Percentiles rank a stretch among this genome's conserved stretches.
These are phyloP conservation scores for Sarcocystis neurona DNA, from an alignment of 169 alveolate species.

Conservation along the genomic window DNA sequence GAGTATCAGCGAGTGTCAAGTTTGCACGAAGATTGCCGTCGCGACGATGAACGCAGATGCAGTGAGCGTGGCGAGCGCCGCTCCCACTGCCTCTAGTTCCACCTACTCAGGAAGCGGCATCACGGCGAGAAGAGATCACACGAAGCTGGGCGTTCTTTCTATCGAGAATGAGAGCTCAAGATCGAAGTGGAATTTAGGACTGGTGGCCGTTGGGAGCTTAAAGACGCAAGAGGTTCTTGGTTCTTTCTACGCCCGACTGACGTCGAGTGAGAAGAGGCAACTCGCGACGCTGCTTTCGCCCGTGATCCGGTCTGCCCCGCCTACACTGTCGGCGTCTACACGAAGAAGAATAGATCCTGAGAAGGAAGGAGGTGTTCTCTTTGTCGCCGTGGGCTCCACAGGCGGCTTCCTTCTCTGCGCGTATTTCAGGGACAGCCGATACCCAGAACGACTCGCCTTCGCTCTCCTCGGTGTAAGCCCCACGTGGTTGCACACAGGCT, in stretches of 20 bases:
- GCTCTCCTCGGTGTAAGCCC: conserved; percentile 3
- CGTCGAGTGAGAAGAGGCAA: conserved; percentile 2
- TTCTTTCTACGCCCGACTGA: conserved; percentile 8
- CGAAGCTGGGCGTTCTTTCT: no score
- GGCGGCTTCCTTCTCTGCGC: background rate
- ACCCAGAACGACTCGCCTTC: conserved; percentile 22
- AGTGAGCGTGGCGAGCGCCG: no score
- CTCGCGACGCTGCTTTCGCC: background rate
- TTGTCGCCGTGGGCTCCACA: background rate
- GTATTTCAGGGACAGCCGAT: background rate
- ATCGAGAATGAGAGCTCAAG: no score
- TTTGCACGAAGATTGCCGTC: no score
- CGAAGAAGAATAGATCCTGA: background rate
- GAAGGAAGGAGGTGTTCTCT: conserved; percentile 4
- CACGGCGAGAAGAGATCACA: no score
- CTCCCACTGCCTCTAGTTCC: no score
- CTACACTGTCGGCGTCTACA: background rate
- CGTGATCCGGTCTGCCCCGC: background rate
- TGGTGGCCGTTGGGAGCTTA: conserved; percentile 21
- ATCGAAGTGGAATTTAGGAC: conserved; percentile 10
- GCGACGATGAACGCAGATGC: no score
- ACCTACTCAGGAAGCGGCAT: no score
- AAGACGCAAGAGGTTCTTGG: background rate
- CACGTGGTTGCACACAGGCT: background rate
- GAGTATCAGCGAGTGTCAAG: no score